Evolutionary conservation across 176 grass and related monocot species (phyloP).

Genomic region (Lolium rigidum): DNA sequence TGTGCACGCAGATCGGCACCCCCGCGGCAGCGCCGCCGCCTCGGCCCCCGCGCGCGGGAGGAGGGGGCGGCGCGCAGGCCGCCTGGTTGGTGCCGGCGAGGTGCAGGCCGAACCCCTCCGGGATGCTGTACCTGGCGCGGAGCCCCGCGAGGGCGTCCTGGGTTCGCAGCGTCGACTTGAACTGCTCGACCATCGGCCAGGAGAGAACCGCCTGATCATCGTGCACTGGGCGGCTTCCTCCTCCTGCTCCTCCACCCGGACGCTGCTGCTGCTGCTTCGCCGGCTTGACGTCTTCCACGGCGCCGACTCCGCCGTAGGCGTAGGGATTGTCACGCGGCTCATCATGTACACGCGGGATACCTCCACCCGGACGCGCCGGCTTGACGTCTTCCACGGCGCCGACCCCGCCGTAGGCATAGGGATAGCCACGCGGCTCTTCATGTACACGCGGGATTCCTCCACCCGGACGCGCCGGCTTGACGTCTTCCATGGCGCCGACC

Average conservation of each 20-base stretch:
- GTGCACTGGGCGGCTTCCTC: not conserved
- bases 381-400: slow-evolving; percentile 19
- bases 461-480: slow-evolving; percentile 1
- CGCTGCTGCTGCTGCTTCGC: slow-evolving; percentile 1
- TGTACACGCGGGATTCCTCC: not conserved
- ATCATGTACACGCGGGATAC: not conserved
- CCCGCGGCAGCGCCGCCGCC: not conserved
- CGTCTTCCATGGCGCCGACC: not conserved
- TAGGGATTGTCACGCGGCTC: not conserved
- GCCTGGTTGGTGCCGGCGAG: slow-evolving; percentile 21
- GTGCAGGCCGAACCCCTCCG: slow-evolving; percentile 49
- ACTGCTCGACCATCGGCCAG: slow-evolving; percentile 45
- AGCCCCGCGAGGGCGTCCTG: slow-evolving; percentile 36
- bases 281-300: slow-evolving; percentile 20
- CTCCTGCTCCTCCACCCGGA: not conserved
- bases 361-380: not conserved
- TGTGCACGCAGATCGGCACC: slow-evolving; percentile 47
- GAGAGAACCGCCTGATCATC: slow-evolving; percentile 21
- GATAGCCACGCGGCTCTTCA: not conserved
- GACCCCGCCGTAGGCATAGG: not conserved
- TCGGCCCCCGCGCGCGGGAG: not conserved
- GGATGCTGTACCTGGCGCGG: slow-evolving; percentile 42
- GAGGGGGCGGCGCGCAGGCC: slow-evolving; percentile 27
- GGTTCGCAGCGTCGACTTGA: slow-evolving; percentile 43
- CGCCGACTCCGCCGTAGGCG: not conserved